Conservation (phyloP, 2,329 filamentous ascomycete species). For the Orbilia oligospora region DNA sequence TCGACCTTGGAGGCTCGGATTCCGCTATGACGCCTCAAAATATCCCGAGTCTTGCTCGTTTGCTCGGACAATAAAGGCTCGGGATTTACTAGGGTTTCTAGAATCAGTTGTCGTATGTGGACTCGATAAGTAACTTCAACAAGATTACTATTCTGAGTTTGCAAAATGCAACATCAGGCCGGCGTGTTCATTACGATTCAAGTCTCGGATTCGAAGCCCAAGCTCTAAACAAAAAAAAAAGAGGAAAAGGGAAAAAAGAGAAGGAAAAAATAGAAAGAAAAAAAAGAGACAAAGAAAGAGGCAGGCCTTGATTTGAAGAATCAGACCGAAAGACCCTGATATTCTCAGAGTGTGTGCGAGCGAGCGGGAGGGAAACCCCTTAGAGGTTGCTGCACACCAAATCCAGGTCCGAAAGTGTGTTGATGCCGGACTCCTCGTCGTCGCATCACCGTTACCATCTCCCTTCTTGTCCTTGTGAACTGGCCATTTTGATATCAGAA, state of each 20-base stretch:
- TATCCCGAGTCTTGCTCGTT: constrained; percentile 1
- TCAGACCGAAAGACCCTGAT: constrained; percentile 25
- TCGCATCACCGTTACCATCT: neutral
- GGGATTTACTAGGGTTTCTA: constrained; percentile 8
- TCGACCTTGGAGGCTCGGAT: neutral
- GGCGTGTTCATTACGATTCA: too few species aligned
- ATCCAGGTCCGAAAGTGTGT: constrained; percentile 33
- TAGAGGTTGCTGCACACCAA: neutral
- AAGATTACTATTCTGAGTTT: neutral
- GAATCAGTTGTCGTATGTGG: neutral
- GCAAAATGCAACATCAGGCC: constrained; percentile 23
- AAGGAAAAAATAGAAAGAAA: neutral
- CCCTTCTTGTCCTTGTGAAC: constrained; percentile 7
- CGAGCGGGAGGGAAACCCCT: constrained; percentile 5
- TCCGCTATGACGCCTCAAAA: constrained; percentile 25
- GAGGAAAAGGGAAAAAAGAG: neutral
- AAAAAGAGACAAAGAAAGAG: neutral
- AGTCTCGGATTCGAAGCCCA: neutral
- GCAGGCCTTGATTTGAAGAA: neutral
- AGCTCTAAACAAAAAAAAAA: neutral
- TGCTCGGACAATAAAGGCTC: constrained; percentile 25
- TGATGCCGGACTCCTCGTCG: constrained; percentile 6
- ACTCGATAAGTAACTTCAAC: constrained; percentile 1
- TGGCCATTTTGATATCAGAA: constrained; percentile 51
- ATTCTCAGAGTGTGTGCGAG: neutral